Conservation (phyloP, 1,284 basidiomycete species). For the Ceratorhiza oryzae-sativae region DNA sequence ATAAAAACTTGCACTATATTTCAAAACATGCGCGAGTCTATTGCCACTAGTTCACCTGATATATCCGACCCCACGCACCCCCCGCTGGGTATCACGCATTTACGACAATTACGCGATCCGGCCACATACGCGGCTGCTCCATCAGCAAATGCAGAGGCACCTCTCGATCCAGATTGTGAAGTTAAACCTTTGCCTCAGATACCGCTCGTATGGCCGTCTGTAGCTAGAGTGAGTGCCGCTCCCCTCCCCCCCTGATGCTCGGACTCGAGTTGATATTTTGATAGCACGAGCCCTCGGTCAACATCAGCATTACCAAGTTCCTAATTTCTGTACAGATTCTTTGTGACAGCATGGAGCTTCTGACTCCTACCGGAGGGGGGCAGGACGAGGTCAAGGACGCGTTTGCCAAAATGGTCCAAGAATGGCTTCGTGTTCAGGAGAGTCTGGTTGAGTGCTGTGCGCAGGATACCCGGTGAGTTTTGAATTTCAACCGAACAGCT, state of each 20-base stretch:
- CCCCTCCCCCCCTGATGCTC: background rate
- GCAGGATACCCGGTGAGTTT: background rate
- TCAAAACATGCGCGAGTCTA: background rate
- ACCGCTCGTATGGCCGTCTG: conserved; percentile 23
- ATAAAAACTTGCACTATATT: background rate
- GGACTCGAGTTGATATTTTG: background rate
- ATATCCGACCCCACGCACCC: background rate
- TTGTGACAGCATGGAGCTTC: background rate
- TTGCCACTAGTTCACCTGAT: background rate
- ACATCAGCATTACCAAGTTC: conserved; percentile 10
- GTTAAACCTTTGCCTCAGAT: background rate
- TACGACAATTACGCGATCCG: background rate
- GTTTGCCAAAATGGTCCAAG: background rate
- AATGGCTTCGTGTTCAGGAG: background rate
- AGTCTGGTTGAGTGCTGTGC: conserved; percentile 5
- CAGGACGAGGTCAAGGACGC: background rate
- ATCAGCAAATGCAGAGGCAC: background rate
- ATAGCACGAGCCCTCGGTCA: conserved; percentile 15
- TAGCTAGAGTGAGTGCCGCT: background rate
- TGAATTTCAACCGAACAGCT: background rate
- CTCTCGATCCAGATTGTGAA: background rate
- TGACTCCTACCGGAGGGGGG: background rate
- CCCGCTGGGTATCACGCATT: background rate
- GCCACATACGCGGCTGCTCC: background rate
- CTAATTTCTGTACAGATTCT: conserved; percentile 6